These are phyloP conservation scores for Candida berthetii DNA, from an alignment of 805 yeast genomes.

Conservation along the genomic window DNA sequence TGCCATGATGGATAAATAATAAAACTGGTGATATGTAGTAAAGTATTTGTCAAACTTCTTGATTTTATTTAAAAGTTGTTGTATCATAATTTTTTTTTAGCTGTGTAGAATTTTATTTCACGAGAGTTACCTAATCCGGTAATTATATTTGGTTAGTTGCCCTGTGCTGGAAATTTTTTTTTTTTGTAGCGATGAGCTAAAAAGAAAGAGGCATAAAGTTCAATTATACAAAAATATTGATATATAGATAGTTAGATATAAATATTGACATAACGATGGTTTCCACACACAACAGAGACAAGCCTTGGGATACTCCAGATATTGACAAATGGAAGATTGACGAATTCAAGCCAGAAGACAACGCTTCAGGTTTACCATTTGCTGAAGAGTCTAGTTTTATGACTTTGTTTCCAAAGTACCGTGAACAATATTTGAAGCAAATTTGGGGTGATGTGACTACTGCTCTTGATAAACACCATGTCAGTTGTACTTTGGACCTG, in stretches of 20 bases:
- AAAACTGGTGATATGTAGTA: no score
- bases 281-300: conserved; percentile 88
- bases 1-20: not conserved
- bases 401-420: conserved; percentile 93
- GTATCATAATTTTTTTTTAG: no score
- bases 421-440: conserved; percentile 83
- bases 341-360: conserved; percentile 86
- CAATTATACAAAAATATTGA: not conserved
- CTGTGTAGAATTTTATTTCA: no score
- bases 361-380: conserved; percentile 79
- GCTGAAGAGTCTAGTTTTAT: conserved; percentile 95
- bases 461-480: conserved; percentile 63
- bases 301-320: conserved; percentile 97
- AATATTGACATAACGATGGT: conserved; percentile 53
- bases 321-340: conserved; percentile 90
- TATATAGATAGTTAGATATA: not conserved
- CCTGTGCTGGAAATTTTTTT: not conserved
- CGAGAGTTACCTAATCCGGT: not conserved
- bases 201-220: no score
- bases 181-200: not conserved
- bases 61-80: no score
- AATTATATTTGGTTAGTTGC: not conserved
- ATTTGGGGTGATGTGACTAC: conserved; percentile 93
- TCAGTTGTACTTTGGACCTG: conserved; percentile 80
- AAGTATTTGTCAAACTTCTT: no score